Base-by-base conservation (phyloP, 352 stramenopile genomes). In the Phytophthora gonapodyides region DNA sequence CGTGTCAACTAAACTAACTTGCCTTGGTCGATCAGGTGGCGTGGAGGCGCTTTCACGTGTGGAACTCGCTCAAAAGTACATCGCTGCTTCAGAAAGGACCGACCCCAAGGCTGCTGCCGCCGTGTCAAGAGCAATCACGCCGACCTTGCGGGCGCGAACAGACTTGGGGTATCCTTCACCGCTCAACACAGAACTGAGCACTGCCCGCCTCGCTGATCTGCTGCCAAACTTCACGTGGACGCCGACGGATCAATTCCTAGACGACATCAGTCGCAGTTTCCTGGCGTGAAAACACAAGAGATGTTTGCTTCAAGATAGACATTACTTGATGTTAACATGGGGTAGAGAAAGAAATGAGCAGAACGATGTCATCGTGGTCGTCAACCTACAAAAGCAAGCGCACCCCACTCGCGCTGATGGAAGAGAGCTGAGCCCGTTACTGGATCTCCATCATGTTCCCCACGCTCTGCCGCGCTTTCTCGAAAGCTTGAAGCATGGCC, bases 141-240 rank as follows among this genome's bases (percentile, higher is more conserved):
- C 65, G 2, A 71, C 51, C 0, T 43, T 27, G 12, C 73, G 80
- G 7, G 59, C 71, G 3, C 13, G 57, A 13, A 53, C 84, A 1
- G 50, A 84, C n/a, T 64, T 88, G 36, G 80, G 74, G 4, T 84
- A 87, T 31, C 52, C 63, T 17, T 67, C 78, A 8, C 78, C 74
- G 6, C 68, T 89, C 24, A 66, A 87, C 53, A 69, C 78, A 30
- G 68, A 57, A 2, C 56, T 89, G 3, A 67, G 75, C 49, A 84
- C 61, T 21, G 17, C 45, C 27, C 40, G 42, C 6, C 74, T 89
- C 3, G 31, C 43, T 6, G 15, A 47, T 0, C 12, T 68, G 24
- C 63, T 87, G 5, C 68, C 73, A 12, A 37, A n/a, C 8, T 55
- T 81, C 17, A 5, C 24, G 15, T 65, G 58, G 64, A 61, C 64